phyloP scores from a whole-genome alignment of 495 filamentous ascomycete genomes.

The Aspergillus homomorphus region DNA sequence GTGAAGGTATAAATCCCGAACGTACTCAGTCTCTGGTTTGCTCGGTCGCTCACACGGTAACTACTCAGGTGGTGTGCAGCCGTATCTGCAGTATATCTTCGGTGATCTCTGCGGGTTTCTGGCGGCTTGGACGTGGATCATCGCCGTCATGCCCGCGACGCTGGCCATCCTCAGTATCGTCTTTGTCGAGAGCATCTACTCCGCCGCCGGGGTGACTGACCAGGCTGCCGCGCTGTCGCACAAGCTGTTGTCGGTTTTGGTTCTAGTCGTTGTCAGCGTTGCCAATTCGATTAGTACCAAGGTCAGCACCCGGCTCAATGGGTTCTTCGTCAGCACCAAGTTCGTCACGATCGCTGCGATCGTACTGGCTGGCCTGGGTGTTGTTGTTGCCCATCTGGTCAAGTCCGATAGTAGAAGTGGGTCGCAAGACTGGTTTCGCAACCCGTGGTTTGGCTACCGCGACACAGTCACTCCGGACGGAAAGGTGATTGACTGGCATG shows the following conservation, averaged over 20 bases:
- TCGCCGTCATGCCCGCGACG: constrained; percentile 21
- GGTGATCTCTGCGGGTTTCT: constrained; percentile 22
- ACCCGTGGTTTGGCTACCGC: constrained; percentile 17
- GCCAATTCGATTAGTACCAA: constrained; percentile 25
- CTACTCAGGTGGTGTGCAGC: constrained; percentile 18
- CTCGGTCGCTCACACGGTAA: background rate
- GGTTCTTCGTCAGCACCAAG: constrained; percentile 22
- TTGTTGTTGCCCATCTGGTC: constrained; percentile 12
- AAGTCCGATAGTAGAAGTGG: background rate
- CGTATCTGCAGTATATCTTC: constrained; percentile 22
- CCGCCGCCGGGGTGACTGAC: constrained; percentile 15
- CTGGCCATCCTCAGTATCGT: constrained; percentile 23
- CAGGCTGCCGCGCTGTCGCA: constrained; percentile 12
- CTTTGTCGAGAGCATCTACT: constrained; percentile 23
- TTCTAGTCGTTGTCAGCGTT: constrained; percentile 14
- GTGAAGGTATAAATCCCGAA: constrained; percentile 12
- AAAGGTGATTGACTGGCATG: constrained; percentile 16
- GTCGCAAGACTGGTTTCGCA: constrained; percentile 15
- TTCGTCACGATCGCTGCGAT: constrained; percentile 15
- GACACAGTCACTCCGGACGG: constrained; percentile 20
- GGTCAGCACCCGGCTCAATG: constrained; percentile 17
- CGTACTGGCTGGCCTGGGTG: constrained; percentile 12
- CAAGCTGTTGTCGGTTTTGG: constrained; percentile 16
- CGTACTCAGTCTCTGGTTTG: background rate
- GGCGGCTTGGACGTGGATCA: constrained; percentile 23